phyloP scores from a whole-genome alignment of 768 basidiomycete genomes.

The Termitomyces sp. region DNA sequence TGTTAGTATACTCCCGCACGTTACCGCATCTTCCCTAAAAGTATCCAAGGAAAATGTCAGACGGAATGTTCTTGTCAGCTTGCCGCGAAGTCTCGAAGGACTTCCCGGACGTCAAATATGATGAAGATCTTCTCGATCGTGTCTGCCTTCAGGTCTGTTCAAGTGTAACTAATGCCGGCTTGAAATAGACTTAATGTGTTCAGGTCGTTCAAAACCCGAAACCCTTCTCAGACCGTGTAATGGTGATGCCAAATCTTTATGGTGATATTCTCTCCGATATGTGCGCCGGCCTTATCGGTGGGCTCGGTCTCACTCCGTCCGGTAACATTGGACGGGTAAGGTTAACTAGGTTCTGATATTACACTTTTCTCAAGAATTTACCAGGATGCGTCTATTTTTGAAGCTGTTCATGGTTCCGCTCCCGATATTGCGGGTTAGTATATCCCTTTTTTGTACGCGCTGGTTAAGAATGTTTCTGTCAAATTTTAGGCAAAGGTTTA shows the following conservation, averaged over 20 bases:
- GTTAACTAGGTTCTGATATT: constrained; percentile 2
- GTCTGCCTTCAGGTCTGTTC: constrained; percentile 80
- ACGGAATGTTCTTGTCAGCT: constrained; percentile 98
- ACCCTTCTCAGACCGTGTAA: constrained; percentile 93
- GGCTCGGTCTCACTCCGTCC: constrained; percentile 94
- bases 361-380: constrained; percentile 13
- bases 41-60: constrained; percentile 92
- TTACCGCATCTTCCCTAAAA: constrained; percentile 5
- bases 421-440: constrained; percentile 92
- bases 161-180: neutral
- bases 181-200: neutral
- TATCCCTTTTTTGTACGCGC: neutral
- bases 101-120: constrained; percentile 89
- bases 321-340: constrained; percentile 93
- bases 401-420: constrained; percentile 98
- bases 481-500: constrained; percentile 66
- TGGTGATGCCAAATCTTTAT: constrained; percentile 99
- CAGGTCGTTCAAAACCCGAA: constrained; percentile 89
- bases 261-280: constrained; percentile 97
- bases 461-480: constrained; percentile 5
- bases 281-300: constrained; percentile 98
- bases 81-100: constrained; percentile 95
- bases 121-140: constrained; percentile 95
- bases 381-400: constrained; percentile 97
- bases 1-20: constrained; percentile 46